A percentile compares a stretch with the other conserved stretches of the same genome.
Evolutionary conservation across 192 early-diverging fungal genomes (phyloP).

Genomic region (Coemansia sp.): DNA sequence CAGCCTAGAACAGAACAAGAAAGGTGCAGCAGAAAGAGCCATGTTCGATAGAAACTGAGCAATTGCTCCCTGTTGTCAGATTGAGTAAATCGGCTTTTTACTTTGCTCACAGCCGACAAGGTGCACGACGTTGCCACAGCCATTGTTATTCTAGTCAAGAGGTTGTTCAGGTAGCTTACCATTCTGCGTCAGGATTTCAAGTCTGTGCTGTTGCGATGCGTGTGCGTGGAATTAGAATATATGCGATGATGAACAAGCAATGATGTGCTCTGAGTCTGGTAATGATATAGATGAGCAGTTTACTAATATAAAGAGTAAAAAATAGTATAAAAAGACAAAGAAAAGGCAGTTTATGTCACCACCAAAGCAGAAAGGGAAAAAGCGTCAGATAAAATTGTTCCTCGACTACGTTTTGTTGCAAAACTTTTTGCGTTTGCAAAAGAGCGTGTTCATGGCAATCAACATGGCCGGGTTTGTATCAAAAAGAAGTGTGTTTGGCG

Average conservation of each 20-base stretch:
- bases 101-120: neutral
- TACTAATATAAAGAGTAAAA: neutral
- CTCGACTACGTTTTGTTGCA: too few species aligned
- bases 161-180: constrained; percentile 3
- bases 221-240: neutral
- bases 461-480: too few species aligned
- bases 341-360: neutral
- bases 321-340: neutral
- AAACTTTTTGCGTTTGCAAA: too few species aligned
- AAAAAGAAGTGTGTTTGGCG: too few species aligned
- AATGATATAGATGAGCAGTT: neutral
- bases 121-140: neutral
- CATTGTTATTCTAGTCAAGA: neutral
- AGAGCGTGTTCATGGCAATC: too few species aligned
- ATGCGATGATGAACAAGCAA: neutral
- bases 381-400: too few species aligned
- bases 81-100: neutral
- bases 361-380: neutral
- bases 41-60: neutral
- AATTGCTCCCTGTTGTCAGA: neutral
- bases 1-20: constrained; percentile 61
- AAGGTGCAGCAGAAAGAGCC: neutral
- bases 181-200: constrained; percentile 5
- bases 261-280: neutral
- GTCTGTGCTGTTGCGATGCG: too few species aligned